These are phyloP conservation scores for Conticribra guillardii DNA, from an alignment of 108 stramenopile species.

Conservation along the genomic window DNA sequence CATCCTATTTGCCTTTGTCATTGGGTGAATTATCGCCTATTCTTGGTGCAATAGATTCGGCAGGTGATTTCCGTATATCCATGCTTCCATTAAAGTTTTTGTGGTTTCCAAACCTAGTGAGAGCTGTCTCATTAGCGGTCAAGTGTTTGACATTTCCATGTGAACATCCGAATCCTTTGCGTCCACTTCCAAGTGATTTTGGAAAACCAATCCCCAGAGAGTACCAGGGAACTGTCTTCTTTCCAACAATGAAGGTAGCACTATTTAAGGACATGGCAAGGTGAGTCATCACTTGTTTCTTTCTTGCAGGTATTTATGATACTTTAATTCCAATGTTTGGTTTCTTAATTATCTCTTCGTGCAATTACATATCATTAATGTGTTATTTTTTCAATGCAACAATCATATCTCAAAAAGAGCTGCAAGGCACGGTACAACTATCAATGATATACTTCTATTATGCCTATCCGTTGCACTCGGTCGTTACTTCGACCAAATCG, in stretches of 20 bases:
- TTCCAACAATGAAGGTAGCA: conserved; percentile 16
- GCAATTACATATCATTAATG: not conserved
- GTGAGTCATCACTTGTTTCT: conserved; percentile 2
- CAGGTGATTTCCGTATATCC: conserved; percentile 21
- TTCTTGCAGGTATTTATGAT: not conserved
- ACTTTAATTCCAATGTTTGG: not conserved
- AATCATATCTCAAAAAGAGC: not conserved
- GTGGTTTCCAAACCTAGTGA: conserved; percentile 20
- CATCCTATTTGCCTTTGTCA: not conserved
- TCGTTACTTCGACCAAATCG: conserved; percentile 16
- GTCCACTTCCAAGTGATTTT: conserved; percentile 14
- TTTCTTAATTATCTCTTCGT: not conserved
- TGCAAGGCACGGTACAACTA: conserved; percentile 13
- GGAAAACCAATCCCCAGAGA: conserved; percentile 10
- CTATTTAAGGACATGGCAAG: conserved; percentile 20
- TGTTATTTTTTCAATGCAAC: not conserved
- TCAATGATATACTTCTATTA: conserved; percentile 21
- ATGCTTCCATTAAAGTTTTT: conserved; percentile 17
- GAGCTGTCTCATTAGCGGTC: conserved; percentile 1
- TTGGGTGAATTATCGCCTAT: conserved; percentile 20
- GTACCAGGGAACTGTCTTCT: conserved; percentile 19
- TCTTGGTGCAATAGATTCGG: conserved; percentile 2
- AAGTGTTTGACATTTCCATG: not conserved
- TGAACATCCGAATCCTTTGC: conserved; percentile 19
- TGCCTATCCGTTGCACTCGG: conserved; percentile 20